Evolutionary conservation across 1,284 basidiomycete species (phyloP).

Genomic region (Pseudozyma thailandica): DNA sequence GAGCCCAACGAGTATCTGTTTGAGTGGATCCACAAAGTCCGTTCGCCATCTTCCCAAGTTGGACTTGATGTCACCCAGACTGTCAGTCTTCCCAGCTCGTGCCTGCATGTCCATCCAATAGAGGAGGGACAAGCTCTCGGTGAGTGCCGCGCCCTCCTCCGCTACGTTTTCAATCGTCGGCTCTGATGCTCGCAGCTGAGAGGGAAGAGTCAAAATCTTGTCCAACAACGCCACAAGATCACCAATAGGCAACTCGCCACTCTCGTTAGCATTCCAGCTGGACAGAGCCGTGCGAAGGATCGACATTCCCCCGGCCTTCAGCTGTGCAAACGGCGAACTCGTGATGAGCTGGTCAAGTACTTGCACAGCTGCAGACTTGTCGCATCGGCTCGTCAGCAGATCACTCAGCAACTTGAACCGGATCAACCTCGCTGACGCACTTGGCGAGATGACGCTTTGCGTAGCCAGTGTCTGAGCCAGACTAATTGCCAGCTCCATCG

Average conservation of each 20-base stretch:
- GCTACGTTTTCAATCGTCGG: constrained; percentile 3
- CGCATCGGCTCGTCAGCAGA: constrained; percentile 22
- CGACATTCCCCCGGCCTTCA: constrained; percentile 38
- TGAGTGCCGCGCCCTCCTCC: constrained; percentile 18
- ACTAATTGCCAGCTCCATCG: constrained; percentile 21
- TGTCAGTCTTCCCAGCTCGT: background rate
- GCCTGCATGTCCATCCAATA: constrained; percentile 24
- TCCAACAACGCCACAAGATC: constrained; percentile 10
- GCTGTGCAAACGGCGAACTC: constrained; percentile 52
- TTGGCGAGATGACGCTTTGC: constrained; percentile 53
- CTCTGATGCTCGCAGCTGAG: background rate
- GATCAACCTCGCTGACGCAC: constrained; percentile 35
- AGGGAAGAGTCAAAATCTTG: constrained; percentile 7
- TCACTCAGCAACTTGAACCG: constrained; percentile 41
- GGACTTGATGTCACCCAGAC: background rate
- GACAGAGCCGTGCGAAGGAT: constrained; percentile 19
- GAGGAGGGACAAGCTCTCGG: constrained; percentile 27
- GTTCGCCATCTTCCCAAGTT: background rate
- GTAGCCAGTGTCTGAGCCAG: constrained; percentile 51
- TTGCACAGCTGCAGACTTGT: constrained; percentile 13
- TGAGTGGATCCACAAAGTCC: constrained; percentile 11
- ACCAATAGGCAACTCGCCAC: background rate
- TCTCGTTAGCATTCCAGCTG: background rate
- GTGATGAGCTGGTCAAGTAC: constrained; percentile 36
- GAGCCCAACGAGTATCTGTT: constrained; percentile 1